These are phyloP conservation scores for Ceratocystis smalleyi DNA, from an alignment of 2,329 filamentous ascomycete genomes.

Conservation along the genomic window DNA sequence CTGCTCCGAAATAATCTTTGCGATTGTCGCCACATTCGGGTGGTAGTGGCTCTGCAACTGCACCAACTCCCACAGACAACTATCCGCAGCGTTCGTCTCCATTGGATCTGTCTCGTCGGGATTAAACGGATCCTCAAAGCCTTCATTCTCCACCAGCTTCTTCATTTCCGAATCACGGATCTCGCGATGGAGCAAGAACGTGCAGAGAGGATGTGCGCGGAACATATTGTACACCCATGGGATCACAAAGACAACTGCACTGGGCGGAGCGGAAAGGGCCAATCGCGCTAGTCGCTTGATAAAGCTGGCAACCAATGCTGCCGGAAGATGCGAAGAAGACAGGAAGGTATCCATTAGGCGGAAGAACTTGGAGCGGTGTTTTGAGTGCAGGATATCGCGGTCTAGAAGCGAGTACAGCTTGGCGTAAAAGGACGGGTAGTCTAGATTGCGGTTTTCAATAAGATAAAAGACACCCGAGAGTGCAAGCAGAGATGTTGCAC, in stretches of 20 bases:
- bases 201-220: conserved; percentile 75
- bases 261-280: conserved; percentile 73
- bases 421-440: conserved; percentile 85
- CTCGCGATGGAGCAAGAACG: conserved; percentile 87
- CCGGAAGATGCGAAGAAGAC: conserved; percentile 79
- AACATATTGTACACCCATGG: conserved; percentile 94
- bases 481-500: conserved; percentile 72
- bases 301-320: conserved; percentile 81
- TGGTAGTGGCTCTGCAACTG: conserved; percentile 88
- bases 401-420: conserved; percentile 92
- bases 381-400: conserved; percentile 74
- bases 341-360: conserved; percentile 83
- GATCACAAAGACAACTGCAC: conserved; percentile 73
- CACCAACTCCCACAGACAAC: conserved; percentile 86
- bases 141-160: conserved; percentile 43
- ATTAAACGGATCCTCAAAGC: conserved; percentile 58
- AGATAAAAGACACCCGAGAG: conserved; percentile 89
- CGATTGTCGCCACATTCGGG: conserved; percentile 85
- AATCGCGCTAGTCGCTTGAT: conserved; percentile 82
- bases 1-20: conserved; percentile 87
- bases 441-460: conserved; percentile 82
- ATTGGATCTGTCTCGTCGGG: conserved; percentile 65
- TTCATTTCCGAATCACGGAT: conserved; percentile 42
- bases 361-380: conserved; percentile 86
- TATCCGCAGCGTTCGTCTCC: conserved; percentile 75